Evolutionary conservation across 2,329 filamentous ascomycete species (phyloP), one percentile per base, ranked within the genome.

Genomic region (Drechslera avenae): DNA sequence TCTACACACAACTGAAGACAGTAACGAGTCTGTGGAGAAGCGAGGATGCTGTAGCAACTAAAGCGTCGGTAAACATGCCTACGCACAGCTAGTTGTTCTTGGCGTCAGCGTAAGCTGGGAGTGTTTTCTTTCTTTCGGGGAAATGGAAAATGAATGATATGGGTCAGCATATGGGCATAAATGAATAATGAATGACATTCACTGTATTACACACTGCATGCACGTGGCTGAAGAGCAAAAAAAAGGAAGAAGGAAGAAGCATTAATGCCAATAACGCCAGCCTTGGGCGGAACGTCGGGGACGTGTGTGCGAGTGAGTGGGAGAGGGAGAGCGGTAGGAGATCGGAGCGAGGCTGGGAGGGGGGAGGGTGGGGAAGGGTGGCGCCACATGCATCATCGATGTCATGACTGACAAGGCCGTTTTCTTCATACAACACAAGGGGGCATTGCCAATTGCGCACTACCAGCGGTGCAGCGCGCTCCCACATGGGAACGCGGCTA

Each of bases 1-100:
- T 99, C 73, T 97, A 96, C 76, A 99, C 94, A 3, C 94, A 97
- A 78, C 84, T 89, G 71, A 97, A 99, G 89, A 99, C 94, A 2
- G 94, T 99, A 40, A 99, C 94, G 45, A 88, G 90, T 61, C 78
- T 95, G 72, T 99, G 94, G 94, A 85, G 86, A 68, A 86, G 83
- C 54, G 86, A 92, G 68, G 92, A 97, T 77, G 92, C 91, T 1
- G 83, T 94, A 40, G 87, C 86, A 47, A 89, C 86, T 61, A 93
- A 92, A 83, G 92, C 92, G 13, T 85, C 87, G 66, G 91, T 95
- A 9, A 83, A 89, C 56, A 97, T 97, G 93, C 93, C 93, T 16
- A 88, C 84, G 28, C 84, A 87, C 46, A 70, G 62, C 51, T 75
- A 67, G 43, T 37, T 40, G 46, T 18, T 18, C 17, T 12, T 23